These are phyloP conservation scores for Corrigiola litoralis DNA, from an alignment of 179 eudicot genomes.

Conservation along the genomic window DNA sequence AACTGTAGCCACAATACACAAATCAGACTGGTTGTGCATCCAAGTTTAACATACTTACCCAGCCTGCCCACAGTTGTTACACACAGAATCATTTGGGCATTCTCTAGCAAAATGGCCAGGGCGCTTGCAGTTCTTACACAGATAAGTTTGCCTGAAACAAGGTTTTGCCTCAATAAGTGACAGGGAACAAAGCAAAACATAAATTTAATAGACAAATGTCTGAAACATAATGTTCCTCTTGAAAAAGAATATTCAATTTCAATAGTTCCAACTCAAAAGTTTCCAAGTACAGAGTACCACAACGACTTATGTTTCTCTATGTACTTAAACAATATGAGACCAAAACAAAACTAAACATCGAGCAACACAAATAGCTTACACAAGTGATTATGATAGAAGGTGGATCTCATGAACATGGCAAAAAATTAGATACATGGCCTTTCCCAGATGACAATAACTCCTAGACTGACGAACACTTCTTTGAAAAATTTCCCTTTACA, in stretches of 20 bases:
- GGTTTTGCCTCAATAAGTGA: not conserved
- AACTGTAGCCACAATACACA: not conserved
- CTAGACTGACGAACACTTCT: too few relatives aligned
- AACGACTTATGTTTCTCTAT: too few relatives aligned
- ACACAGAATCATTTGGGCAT: slow-evolving; percentile 64
- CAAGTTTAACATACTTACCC: slow-evolving; percentile 39
- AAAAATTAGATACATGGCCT: too few relatives aligned
- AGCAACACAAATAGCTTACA: too few relatives aligned
- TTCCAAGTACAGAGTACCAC: too few relatives aligned
- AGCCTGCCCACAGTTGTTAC: slow-evolving; percentile 71
- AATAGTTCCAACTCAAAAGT: too few relatives aligned
- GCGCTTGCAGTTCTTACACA: slow-evolving; percentile 69
- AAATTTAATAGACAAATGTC: not conserved
- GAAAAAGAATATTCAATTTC: not conserved
- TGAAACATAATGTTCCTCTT: not conserved
- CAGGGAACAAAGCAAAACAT: not conserved
- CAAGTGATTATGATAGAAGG: too few relatives aligned
- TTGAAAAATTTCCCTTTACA: too few relatives aligned
- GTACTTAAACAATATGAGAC: too few relatives aligned
- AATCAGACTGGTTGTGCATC: not conserved
- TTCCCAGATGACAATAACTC: too few relatives aligned
- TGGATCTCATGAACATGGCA: too few relatives aligned
- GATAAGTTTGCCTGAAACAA: slow-evolving; percentile 42
- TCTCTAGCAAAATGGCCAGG: slow-evolving; percentile 68
- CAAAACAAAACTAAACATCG: too few relatives aligned